These are phyloP conservation scores for Suillus weaverae DNA, from an alignment of 768 basidiomycete genomes.

Conservation along the genomic window DNA sequence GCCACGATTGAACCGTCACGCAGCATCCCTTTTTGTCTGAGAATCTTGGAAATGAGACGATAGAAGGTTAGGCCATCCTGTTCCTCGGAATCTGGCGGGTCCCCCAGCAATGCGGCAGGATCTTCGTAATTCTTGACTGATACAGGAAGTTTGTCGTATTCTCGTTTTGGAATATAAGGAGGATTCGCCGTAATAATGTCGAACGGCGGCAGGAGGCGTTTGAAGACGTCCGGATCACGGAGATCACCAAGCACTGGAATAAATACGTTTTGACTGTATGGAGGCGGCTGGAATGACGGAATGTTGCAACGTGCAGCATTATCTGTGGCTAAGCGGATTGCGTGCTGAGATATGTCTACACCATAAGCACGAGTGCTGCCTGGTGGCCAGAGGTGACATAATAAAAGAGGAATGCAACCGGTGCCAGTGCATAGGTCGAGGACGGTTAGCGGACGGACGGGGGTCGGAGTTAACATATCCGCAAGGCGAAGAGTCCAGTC, in stretches of 20 bases:
- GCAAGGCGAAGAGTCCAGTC: conserved; percentile 71
- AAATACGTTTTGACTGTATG: conserved; percentile 31
- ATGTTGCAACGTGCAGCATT: conserved; percentile 38
- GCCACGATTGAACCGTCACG: conserved; percentile 57
- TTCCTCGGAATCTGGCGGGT: conserved; percentile 41
- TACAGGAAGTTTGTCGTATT: conserved; percentile 61
- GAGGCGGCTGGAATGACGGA: conserved; percentile 4
- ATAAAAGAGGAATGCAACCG: conserved; percentile 87
- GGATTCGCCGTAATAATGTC: conserved; percentile 85
- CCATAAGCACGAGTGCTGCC: conserved; percentile 57
- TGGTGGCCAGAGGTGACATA: conserved; percentile 64
- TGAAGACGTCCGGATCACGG: conserved; percentile 23
- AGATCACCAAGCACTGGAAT: conserved; percentile 48
- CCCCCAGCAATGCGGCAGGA: conserved; percentile 77
- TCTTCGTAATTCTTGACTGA: conserved; percentile 83
- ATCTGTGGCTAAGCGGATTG: conserved; percentile 49
- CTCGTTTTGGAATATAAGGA: conserved; percentile 75
- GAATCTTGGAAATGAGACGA: conserved; percentile 63
- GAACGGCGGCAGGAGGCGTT: conserved; percentile 48
- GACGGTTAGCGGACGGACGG: conserved; percentile 39
- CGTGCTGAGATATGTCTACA: conserved; percentile 67
- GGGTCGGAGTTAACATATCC: conserved; percentile 39
- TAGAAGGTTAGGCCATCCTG: conserved; percentile 67
- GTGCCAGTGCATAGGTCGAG: conserved; percentile 94
- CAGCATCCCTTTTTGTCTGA: conserved; percentile 54